These are phyloP conservation scores for Aspergillus sp. DNA, from an alignment of 2,329 filamentous ascomycete species.

Conservation along the genomic window DNA sequence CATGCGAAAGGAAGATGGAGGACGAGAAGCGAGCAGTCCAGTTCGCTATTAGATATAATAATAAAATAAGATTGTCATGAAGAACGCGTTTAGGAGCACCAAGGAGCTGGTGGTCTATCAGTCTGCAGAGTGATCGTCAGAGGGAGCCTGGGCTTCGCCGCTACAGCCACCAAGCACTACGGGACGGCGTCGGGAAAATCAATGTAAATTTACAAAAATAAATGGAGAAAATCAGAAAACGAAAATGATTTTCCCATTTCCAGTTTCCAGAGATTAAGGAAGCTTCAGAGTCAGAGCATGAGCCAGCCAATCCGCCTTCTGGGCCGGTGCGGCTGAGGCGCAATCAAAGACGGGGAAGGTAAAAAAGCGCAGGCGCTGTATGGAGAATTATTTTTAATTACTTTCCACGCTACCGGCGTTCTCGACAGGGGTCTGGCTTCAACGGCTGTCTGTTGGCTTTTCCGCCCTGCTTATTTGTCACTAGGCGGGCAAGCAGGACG, in stretches of 20 bases:
- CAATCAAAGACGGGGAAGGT: constrained; percentile 12
- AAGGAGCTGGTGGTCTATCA: constrained; percentile 11
- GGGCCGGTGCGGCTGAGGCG: constrained; percentile 21
- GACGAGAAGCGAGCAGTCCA: neutral
- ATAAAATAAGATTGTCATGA: constrained; percentile 6
- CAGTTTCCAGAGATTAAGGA: neutral
- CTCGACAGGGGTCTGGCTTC: constrained; percentile 13
- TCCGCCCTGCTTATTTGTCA: constrained; percentile 1
- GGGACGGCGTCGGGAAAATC: neutral
- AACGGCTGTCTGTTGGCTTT: constrained; percentile 20
- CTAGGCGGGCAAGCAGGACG: neutral
- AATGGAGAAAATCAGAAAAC: neutral
- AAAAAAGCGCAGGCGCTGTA: constrained; percentile 10
- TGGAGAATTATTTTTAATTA: constrained; percentile 14
- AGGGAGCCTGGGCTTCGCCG: constrained; percentile 2
- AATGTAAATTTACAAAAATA: constrained; percentile 2
- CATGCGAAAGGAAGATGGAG: neutral
- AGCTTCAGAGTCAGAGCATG: neutral
- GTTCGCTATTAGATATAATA: neutral
- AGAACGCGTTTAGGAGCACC: constrained; percentile 2
- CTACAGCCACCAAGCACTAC: constrained; percentile 14
- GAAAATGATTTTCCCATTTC: neutral
- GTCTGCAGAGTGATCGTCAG: constrained; percentile 21
- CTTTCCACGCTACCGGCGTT: neutral
- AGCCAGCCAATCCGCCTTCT: constrained; percentile 7